phyloP scores from a whole-genome alignment of 495 filamentous ascomycete species.

The Poronia punctata region DNA sequence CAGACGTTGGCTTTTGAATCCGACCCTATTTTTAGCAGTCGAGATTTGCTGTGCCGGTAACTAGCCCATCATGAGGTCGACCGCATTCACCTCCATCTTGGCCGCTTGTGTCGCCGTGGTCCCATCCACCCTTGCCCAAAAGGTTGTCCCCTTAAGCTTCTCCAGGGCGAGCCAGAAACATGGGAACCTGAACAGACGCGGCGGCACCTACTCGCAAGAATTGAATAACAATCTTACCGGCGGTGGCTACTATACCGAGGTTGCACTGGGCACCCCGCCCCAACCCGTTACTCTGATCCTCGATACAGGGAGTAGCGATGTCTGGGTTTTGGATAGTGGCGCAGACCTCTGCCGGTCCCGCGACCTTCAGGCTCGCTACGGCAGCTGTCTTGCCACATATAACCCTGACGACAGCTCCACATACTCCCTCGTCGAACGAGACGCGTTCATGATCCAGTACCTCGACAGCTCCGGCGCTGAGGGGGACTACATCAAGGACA shows the following conservation, averaged over 20 bases:
- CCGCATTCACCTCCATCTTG: conserved; percentile 6
- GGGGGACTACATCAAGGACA: conserved; percentile 79
- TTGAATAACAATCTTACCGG: conserved; percentile 42
- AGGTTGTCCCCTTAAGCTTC: conserved; percentile 20
- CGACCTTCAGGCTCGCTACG: conserved; percentile 26
- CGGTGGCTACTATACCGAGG: conserved; percentile 57
- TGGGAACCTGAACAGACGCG: conserved; percentile 13
- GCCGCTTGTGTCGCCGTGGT: conserved; percentile 4
- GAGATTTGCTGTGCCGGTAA: too few species aligned
- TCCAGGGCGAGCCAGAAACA: conserved; percentile 11
- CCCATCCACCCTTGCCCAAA: conserved; percentile 11
- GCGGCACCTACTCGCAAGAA: conserved; percentile 27
- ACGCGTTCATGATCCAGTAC: conserved; percentile 75
- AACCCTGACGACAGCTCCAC: conserved; percentile 61
- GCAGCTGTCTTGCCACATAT: conserved; percentile 25
- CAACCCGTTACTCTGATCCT: conserved; percentile 51
- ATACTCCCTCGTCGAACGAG: conserved; percentile 53
- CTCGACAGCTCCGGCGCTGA: conserved; percentile 55
- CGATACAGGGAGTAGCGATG: conserved; percentile 82
- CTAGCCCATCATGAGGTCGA: conserved; percentile 13
- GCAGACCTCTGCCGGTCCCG: conserved; percentile 37
- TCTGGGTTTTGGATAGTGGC: conserved; percentile 55
- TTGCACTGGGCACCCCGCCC: conserved; percentile 62
- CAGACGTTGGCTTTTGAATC: too few species aligned
- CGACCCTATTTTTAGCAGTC: too few species aligned